Evolutionary conservation across 2,329 filamentous ascomycete species (phyloP), one percentile per base, ranked within the genome.

Genomic region (Colletotrichum sp.): DNA sequence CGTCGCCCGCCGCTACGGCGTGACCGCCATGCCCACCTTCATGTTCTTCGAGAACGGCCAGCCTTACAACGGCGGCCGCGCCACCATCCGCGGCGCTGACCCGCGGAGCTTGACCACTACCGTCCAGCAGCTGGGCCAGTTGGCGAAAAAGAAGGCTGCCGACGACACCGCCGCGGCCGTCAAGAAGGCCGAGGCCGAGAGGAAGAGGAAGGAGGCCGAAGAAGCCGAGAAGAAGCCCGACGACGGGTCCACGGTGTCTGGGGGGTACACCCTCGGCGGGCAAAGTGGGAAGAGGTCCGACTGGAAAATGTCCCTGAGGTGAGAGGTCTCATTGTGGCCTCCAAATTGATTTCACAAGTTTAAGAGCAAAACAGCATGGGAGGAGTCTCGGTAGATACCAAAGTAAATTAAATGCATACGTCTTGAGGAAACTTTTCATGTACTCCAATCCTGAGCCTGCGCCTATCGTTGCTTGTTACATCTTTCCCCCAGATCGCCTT

Each of bases 21-120:
- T 92, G 80, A 85, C 87, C 30, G 88, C 89, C 80, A 90, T 93
- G 86, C 91, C 91, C 12, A 90, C 90, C 55, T 92, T 93, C 81
- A 84, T 90, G 81, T 89, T 92, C 84, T 92, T 93, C 83, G 87
- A 90, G 83, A 85, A 90, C 67, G 90, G 90, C 71, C 84, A 87
- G 81, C 84, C 70, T 80, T 86, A 88, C 79, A 86, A 85, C 57
- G 79, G 81, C 90, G 59, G 84, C 85, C 55, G 86, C 85, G 71
- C 83, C 49, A 65, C 77, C 60, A 77, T 81, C 73, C 78, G 79
- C 28, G 80, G 80, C 64, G 80, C 79, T 26, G 80, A 81, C 67
- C 79, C 80, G 15, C 69, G 71, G 21, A 24, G 24, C 21, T 28
- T 78, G 49, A 59, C 64, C 34, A 59, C 68, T 30, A 72, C 69